Percentiles rank a stretch among this genome's conserved stretches.
These are phyloP conservation scores for Oenanthe javanica DNA, from an alignment of 140 eudicot genomes.

Conservation along the genomic window DNA sequence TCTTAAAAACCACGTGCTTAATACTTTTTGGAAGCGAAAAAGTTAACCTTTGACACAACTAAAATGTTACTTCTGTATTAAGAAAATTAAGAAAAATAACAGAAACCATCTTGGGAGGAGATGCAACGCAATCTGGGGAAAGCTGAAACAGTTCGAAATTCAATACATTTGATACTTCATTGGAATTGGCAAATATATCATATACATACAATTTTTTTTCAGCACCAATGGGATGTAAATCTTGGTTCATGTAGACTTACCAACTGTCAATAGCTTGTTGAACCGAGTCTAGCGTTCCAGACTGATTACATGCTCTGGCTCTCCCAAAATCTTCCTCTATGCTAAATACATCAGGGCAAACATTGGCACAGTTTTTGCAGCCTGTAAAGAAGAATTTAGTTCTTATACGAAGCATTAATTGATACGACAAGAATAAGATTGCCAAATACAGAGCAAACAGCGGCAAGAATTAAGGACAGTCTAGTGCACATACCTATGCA, in stretches of 20 bases:
- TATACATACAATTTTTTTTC: background rate
- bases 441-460: background rate
- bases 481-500: conserved; percentile 64
- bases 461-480: background rate
- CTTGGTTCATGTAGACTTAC: conserved; percentile 23
- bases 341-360: conserved; percentile 55
- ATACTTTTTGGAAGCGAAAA: background rate
- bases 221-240: background rate
- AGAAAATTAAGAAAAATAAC: background rate
- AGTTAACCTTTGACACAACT: background rate
- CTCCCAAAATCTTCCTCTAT: conserved; percentile 99
- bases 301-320: conserved; percentile 73
- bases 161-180: background rate
- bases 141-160: background rate
- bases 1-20: background rate
- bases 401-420: background rate
- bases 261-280: conserved; percentile 93
- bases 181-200: background rate
- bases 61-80: background rate
- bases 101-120: background rate
- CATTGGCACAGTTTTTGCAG: conserved; percentile 93
- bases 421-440: background rate
- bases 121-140: background rate
- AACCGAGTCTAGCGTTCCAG: conserved; percentile 55
- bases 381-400: conserved; percentile 31